Evolutionary conservation across 2,329 filamentous ascomycete species (phyloP), one percentile per base, ranked within the genome.

Genomic region (Aulographum hederae): DNA sequence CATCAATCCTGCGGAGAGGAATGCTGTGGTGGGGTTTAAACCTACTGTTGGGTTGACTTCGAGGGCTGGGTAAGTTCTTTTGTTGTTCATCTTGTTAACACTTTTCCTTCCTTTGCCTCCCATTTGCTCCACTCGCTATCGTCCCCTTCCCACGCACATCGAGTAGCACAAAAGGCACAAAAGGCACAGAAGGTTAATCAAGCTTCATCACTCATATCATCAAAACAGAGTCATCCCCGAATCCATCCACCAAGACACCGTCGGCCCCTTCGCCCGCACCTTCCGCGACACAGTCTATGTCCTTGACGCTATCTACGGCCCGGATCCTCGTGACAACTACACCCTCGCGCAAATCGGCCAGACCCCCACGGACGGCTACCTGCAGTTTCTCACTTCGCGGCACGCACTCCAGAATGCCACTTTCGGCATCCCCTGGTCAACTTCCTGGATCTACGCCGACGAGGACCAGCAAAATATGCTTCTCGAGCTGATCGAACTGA

Each of bases 31-130:
- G 2, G 78, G 78, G 3, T 66, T 84, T 47, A 84, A 82, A 52
- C 76, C 78, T 2, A 82, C 76, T 1, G 73, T 82, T 4, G 78
- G 78, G 0, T 50, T 80, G 31, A 80, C 74, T 0, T 79, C 75
- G 6, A 58, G 74, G 26, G 47, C 46, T 18, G 55, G 55, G 14
- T 19, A 37, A 6, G 12, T 15, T 2, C 10, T 15, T n/a, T 10
- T 10, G 21, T 10, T 10, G 10, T 10, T 25, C 21, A 10, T 25
- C 21, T 13, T 10, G 21, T 25, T 25, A 10, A 10, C 10, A 25
- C 10, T 25, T 25, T 13, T 25, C 10, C n/a, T n/a, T n/a, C n/a
- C n/a, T n/a, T n/a, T n/a, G n/a, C n/a, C n/a, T n/a, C n/a, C n/a
- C n/a, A n/a, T n/a, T n/a, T n/a, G n/a, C n/a, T n/a, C n/a, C n/a